Percentiles rank a stretch among this genome's conserved stretches.
Conservation (phyloP, 73 alveolate genomes). For the Diophrys appendiculata region DNA sequence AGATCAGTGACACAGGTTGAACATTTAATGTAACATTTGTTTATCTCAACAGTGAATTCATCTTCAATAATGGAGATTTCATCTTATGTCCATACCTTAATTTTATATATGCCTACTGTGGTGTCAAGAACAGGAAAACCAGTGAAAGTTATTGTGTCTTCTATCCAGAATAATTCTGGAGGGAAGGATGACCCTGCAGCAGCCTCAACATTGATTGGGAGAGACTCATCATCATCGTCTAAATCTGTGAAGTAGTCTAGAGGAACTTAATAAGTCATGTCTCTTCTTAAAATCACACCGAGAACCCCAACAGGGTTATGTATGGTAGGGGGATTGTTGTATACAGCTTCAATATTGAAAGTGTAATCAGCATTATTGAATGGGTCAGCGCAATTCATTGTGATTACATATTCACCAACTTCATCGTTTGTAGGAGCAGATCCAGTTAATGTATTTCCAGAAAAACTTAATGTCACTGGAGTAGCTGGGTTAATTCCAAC, state of each 20-base stretch:
- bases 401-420: not conserved
- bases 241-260: not conserved
- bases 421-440: not conserved
- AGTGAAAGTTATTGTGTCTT: not conserved
- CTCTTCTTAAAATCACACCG: not conserved
- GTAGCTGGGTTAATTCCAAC: not conserved
- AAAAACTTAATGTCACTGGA: not conserved
- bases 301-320: not conserved
- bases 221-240: not conserved
- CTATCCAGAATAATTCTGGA: not conserved
- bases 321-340: not conserved
- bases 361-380: not conserved
- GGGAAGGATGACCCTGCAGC: conserved; percentile 2
- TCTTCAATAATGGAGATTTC: not conserved
- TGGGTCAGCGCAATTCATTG: not conserved
- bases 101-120: not conserved
- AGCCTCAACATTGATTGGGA: not conserved
- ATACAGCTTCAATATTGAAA: not conserved
- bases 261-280: not conserved
- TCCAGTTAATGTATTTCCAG: not conserved
- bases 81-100: not conserved
- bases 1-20: not conserved
- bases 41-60: not conserved
- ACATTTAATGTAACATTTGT: not conserved
- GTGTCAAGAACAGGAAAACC: not conserved